Conservation (phyloP, 1,284 basidiomycete genomes). For the Abortiporus biennis region DNA sequence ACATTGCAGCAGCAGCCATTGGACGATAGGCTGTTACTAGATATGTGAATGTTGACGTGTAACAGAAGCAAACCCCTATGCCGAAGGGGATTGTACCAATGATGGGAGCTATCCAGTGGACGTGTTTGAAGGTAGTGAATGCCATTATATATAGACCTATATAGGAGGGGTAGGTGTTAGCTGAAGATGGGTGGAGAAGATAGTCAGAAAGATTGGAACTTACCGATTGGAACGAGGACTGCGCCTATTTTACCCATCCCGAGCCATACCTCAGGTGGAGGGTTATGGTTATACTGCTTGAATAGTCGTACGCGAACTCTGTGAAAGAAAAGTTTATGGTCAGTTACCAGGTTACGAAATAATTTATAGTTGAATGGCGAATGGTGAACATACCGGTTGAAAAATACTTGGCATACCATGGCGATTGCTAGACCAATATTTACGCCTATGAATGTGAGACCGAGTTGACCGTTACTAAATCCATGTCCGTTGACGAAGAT, state of each 20-base stretch:
- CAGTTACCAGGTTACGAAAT: not conserved
- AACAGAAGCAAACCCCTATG: conserved; percentile 52
- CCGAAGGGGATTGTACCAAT: conserved; percentile 60
- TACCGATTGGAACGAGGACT: conserved; percentile 51
- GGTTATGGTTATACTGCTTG: conserved; percentile 34
- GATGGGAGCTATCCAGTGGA: conserved; percentile 73
- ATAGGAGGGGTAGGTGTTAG: not conserved
- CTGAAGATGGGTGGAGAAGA: not conserved
- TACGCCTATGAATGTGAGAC: conserved; percentile 68
- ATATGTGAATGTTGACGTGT: conserved; percentile 68
- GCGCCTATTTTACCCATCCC: conserved; percentile 66
- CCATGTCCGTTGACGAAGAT: conserved; percentile 57
- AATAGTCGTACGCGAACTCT: conserved; percentile 7
- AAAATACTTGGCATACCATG: conserved; percentile 51
- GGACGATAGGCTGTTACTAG: conserved; percentile 70
- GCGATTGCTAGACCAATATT: conserved; percentile 60
- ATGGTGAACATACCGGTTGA: conserved; percentile 45
- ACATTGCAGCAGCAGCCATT: conserved; percentile 74
- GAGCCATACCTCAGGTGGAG: conserved; percentile 68
- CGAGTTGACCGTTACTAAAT: conserved; percentile 55
- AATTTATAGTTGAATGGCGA: conserved; percentile 9
- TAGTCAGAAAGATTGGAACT: not conserved
- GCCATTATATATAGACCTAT: conserved; percentile 63
- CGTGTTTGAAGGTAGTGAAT: conserved; percentile 59
- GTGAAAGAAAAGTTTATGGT: not conserved